Base-by-base conservation (phyloP, 768 basidiomycete genomes). In the Strobilomyces echinocephalus region DNA sequence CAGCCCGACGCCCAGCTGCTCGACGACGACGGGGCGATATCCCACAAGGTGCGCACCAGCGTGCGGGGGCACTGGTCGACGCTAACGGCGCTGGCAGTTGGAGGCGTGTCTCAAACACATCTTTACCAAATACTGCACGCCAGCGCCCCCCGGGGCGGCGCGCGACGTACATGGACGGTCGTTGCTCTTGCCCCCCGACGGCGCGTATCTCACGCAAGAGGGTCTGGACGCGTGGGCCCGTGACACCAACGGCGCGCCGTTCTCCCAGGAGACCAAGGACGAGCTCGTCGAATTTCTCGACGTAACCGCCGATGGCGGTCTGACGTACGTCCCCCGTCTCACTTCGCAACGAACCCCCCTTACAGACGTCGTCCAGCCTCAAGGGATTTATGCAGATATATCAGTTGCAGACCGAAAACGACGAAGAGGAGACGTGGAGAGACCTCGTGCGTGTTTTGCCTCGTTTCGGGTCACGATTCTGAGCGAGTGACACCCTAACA, bases 341-440 rank as follows among this genome's bases (percentile, higher is more conserved):
- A 28, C 36, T 46, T 26, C 46, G 18, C 34, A 16, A 18, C 12
- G 35, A 12, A 21, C 44, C 31, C 38, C n/a, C 6, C 28, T 30
- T 30, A 18, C 24, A 15, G 12, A 48, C 34, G 24, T 15, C 33
- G 46, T 50, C 10, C 47, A 91, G 88, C 16, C 82, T 88, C 64
- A 84, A 85, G 64, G 88, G 89, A 2, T 91, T 92, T 63, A 64
- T 89, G 65, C 87, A 91, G 65, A 81, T 91, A 50, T 91, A 91
- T 63, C 85, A 88, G 61, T 71, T 91, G n/a, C 90, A 92, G 66
- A 89, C 87, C 1, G 86, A 88, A 60, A 87, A 82, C 56, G 89
- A 91, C 57, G 87, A 89, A 59, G 84, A 84, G 66, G 87, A 92
- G 70, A 92, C 89, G 8, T 91, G 87, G 88, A 76, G 79, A 69